phyloP scores from a whole-genome alignment of 2,329 filamentous ascomycete species.

The Bipolaris zeicola region DNA sequence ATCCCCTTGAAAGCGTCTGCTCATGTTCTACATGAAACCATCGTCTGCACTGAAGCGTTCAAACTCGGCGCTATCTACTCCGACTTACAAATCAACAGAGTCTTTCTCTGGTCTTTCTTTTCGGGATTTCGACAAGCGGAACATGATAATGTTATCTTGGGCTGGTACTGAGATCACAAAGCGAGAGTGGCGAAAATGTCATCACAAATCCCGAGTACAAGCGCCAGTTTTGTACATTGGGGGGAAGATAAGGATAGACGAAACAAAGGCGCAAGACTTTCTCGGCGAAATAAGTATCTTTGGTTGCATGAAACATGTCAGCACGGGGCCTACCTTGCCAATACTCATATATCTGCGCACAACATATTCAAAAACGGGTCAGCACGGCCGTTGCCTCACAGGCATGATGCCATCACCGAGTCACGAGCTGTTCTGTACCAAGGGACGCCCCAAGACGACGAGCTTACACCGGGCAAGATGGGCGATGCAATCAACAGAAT shows the following conservation, averaged over 20 bases:
- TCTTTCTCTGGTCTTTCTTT: constrained; percentile 5
- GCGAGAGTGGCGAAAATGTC: not conserved
- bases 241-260: not conserved
- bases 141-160: constrained; percentile 4
- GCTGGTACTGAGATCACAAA: not conserved
- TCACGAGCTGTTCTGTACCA: constrained; percentile 5
- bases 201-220: not conserved
- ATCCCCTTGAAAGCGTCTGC: not conserved
- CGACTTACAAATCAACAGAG: constrained; percentile 10
- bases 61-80: not conserved
- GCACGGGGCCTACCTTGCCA: constrained; percentile 10
- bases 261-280: not conserved
- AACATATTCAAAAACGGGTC: constrained; percentile 1
- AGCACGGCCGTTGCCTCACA: constrained; percentile 6
- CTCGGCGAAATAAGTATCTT: not conserved
- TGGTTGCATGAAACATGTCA: constrained; percentile 5
- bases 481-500: constrained; percentile 12
- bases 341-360: constrained; percentile 14
- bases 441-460: constrained; percentile 1
- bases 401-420: constrained; percentile 9
- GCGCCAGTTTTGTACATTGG: not conserved
- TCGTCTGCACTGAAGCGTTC: not conserved
- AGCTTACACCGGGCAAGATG: constrained; percentile 3
- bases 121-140: constrained; percentile 8
- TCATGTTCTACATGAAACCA: not conserved